Percentiles rank a stretch among this genome's conserved stretches.
These are phyloP conservation scores for Orbilia brochopaga DNA, from an alignment of 2,329 filamentous ascomycete species.

Conservation along the genomic window DNA sequence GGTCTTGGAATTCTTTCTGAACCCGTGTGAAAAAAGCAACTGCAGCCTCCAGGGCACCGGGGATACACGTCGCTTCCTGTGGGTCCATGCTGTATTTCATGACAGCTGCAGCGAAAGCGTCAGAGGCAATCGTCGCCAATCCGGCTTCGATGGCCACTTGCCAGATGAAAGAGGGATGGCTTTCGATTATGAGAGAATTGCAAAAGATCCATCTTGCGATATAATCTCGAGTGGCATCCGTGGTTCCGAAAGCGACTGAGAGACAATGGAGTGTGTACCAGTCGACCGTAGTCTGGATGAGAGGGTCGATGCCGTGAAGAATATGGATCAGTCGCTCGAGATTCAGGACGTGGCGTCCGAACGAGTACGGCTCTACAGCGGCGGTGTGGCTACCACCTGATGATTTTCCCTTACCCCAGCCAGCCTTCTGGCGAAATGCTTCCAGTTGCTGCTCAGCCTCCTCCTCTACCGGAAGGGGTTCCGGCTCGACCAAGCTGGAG, in stretches of 20 bases:
- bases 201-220: constrained; percentile 46
- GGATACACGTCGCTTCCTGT: constrained; percentile 19
- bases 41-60: constrained; percentile 33
- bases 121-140: constrained; percentile 37
- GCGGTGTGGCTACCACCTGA: not conserved
- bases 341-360: constrained; percentile 67
- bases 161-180: constrained; percentile 37
- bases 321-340: constrained; percentile 69
- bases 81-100: constrained; percentile 32
- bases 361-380: constrained; percentile 63
- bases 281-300: constrained; percentile 70
- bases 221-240: constrained; percentile 44
- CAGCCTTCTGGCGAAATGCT: constrained; percentile 33
- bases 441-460: constrained; percentile 17
- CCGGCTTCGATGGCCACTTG: constrained; percentile 39
- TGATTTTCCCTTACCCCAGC: constrained; percentile 19
- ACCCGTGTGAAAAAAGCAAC: constrained; percentile 19
- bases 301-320: constrained; percentile 64
- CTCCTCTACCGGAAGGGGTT: constrained; percentile 12
- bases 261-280: constrained; percentile 71
- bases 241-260: constrained; percentile 65
- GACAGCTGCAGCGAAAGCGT: constrained; percentile 47
- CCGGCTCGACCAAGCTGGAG: constrained; percentile 54
- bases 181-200: constrained; percentile 41
- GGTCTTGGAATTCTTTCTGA: constrained; percentile 27